These are phyloP conservation scores for Drosera spatulata DNA, from an alignment of 179 eudicot genomes.

Conservation along the genomic window DNA sequence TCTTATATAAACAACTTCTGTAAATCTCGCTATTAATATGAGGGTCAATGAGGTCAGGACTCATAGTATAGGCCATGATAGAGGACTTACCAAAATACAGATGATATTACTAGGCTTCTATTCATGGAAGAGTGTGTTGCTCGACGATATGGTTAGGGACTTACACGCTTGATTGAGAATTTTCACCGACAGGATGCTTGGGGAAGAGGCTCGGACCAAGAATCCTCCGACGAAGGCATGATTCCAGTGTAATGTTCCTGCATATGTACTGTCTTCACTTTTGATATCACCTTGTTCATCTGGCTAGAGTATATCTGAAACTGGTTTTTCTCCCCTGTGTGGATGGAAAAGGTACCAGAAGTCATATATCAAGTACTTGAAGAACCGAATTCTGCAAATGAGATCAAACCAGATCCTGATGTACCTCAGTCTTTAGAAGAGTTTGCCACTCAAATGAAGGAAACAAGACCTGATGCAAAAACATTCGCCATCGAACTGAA, in stretches of 20 bases:
- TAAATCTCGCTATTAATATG: too few relatives aligned
- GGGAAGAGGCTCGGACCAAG: slow-evolving; percentile 63
- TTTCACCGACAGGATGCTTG: slow-evolving; percentile 51
- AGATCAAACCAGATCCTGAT: slow-evolving; percentile 28
- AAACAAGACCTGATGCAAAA: slow-evolving; percentile 52
- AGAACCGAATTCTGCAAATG: slow-evolving; percentile 30
- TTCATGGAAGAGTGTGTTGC: too few relatives aligned
- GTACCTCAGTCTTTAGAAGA: slow-evolving; percentile 63
- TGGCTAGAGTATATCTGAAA: neutral
- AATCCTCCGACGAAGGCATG: slow-evolving; percentile 40
- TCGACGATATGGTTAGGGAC: too few relatives aligned
- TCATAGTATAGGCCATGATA: too few relatives aligned
- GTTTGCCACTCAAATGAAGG: slow-evolving; percentile 52
- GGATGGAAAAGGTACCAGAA: slow-evolving; percentile 52
- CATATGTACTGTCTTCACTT: neutral
- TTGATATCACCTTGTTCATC: neutral
- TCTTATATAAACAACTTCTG: too few relatives aligned
- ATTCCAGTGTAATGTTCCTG: slow-evolving; percentile 38
- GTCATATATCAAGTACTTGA: slow-evolving; percentile 73
- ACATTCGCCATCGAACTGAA: slow-evolving; percentile 71
- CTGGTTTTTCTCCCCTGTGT: neutral
- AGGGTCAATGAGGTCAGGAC: too few relatives aligned
- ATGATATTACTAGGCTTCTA: too few relatives aligned
- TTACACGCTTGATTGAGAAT: too few relatives aligned
- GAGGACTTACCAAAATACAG: too few relatives aligned